phyloP scores from a whole-genome alignment of 2,329 filamentous ascomycete species.

The Phyllachora maydis region DNA sequence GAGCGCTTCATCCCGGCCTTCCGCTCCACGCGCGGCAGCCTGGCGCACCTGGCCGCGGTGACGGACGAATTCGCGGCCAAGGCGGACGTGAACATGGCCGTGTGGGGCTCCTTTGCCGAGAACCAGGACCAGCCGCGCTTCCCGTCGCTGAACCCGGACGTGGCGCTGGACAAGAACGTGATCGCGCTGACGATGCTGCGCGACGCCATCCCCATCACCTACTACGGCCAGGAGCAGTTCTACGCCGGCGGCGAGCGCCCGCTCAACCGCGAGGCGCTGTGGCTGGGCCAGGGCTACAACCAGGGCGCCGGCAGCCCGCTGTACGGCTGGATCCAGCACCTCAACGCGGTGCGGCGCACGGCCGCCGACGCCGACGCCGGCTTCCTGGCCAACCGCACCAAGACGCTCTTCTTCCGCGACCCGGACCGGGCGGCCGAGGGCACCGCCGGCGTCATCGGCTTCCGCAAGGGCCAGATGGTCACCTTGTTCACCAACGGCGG shows the following conservation, averaged over 20 bases:
- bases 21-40: slow-evolving; percentile 9
- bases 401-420: slow-evolving; percentile 15
- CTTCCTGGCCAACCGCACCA: slow-evolving; percentile 18
- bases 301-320: slow-evolving; percentile 17
- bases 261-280: slow-evolving; percentile 25
- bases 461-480: slow-evolving; percentile 24
- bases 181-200: slow-evolving; percentile 30
- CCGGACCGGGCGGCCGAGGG: too few relatives aligned
- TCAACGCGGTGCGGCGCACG: slow-evolving; percentile 28
- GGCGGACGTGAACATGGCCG: slow-evolving; percentile 11
- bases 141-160: slow-evolving; percentile 20
- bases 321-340: slow-evolving; percentile 19
- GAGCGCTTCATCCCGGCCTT: slow-evolving; percentile 9
- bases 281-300: slow-evolving; percentile 25
- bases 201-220: slow-evolving; percentile 34
- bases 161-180: slow-evolving; percentile 26
- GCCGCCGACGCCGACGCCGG: slow-evolving; percentile 14
- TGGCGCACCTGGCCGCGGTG: slow-evolving; percentile 13
- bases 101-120: slow-evolving; percentile 22
- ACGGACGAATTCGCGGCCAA: slow-evolving; percentile 7
- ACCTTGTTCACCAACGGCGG: slow-evolving; percentile 19
- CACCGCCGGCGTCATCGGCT: slow-evolving; percentile 20
- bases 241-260: slow-evolving; percentile 20
- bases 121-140: slow-evolving; percentile 27
- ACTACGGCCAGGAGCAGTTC: slow-evolving; percentile 36